Percentiles rank a stretch among this genome's conserved stretches.
Conservation (phyloP, 2,329 filamentous ascomycete species). For the Fusarium redolens region DNA sequence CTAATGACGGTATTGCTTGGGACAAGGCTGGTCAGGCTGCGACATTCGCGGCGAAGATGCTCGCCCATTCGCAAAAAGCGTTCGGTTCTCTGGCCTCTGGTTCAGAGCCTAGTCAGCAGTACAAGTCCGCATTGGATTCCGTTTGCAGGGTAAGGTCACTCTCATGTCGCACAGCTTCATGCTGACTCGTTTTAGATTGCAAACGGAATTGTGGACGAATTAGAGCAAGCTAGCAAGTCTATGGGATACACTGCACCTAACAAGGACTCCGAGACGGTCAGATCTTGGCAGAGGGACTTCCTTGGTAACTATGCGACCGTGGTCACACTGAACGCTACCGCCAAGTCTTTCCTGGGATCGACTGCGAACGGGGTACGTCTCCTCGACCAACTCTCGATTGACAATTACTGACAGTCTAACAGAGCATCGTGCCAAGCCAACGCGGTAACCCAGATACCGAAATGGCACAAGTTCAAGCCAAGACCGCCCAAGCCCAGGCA, state of each 20-base stretch:
- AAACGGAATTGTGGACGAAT: background rate
- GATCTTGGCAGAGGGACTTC: background rate
- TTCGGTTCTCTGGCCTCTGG: background rate
- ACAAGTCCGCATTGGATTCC: background rate
- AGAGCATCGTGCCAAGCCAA: background rate
- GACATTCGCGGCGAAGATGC: background rate
- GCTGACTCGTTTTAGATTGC: background rate
- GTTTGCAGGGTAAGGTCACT: background rate
- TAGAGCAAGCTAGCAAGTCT: background rate
- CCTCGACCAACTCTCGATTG: fast-evolving
- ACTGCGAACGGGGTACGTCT: background rate
- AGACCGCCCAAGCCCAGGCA: background rate
- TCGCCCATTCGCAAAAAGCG: background rate
- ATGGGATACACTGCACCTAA: background rate
- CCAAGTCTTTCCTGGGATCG: background rate
- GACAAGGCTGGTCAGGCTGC: background rate
- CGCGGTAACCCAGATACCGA: fast-evolving
- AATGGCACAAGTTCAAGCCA: background rate
- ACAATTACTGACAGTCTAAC: background rate
- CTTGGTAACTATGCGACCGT: background rate
- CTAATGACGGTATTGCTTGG: background rate
- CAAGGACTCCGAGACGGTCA: background rate
- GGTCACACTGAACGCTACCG: background rate
- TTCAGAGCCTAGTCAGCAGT: background rate
- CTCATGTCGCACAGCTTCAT: fast-evolving